Evolutionary conservation across 768 basidiomycete genomes (phyloP).

Genomic region (Lactarius trivialis): DNA sequence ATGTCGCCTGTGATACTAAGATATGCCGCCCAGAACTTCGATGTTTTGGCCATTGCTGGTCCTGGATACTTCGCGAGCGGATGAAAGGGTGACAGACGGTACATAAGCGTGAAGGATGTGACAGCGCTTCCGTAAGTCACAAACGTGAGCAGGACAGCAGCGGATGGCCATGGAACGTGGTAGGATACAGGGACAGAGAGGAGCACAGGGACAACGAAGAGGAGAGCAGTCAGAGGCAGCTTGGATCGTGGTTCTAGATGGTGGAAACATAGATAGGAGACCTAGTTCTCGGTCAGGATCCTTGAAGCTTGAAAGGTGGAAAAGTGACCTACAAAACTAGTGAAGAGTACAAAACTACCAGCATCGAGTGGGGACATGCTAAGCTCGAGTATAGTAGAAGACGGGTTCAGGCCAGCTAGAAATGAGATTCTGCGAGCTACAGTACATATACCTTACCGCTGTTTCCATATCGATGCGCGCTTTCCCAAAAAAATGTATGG

Average conservation of each 20-base stretch:
- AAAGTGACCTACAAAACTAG: background rate
- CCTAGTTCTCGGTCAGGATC: background rate
- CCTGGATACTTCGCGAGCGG: constrained; percentile 32
- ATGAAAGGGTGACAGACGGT: background rate
- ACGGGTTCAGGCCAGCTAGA: background rate
- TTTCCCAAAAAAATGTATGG: no score
- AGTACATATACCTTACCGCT: no score
- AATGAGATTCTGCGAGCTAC: background rate
- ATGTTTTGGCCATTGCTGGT: constrained; percentile 26
- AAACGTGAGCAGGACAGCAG: background rate
- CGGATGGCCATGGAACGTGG: background rate
- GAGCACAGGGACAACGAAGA: background rate
- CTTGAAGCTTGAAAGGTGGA: background rate
- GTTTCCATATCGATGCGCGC: no score
- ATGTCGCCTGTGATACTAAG: constrained; percentile 25
- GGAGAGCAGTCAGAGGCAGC: background rate
- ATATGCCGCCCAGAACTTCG: constrained; percentile 28
- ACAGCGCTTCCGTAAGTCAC: background rate
- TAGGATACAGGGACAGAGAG: background rate
- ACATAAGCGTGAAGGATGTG: background rate
- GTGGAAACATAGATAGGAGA: background rate
- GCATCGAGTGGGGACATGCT: background rate
- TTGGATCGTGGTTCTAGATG: background rate
- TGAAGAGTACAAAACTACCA: background rate
- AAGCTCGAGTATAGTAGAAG: background rate